Conservation (phyloP, 148 eudicot genomes). For the Cornus suecica region DNA sequence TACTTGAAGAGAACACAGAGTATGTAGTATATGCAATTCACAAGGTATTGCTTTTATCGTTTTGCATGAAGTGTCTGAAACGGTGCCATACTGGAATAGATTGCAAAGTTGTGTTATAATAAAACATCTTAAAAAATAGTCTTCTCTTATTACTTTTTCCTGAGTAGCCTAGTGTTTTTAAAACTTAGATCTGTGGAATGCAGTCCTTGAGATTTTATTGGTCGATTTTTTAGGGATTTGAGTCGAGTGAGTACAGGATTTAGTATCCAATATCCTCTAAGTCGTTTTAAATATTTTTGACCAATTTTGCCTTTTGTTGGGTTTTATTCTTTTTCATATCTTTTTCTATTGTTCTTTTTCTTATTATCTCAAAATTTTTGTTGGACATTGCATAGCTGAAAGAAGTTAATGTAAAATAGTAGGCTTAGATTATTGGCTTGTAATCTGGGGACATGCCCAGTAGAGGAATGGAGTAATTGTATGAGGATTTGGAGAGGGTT, state of each 20-base stretch:
- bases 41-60: slow-evolving; percentile 59
- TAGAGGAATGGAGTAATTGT: no score
- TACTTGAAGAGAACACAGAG: slow-evolving; percentile 89
- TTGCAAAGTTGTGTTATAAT: slow-evolving; percentile 6
- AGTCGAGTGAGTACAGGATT: neutral
- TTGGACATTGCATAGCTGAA: no score
- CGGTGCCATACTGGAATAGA: no score
- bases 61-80: slow-evolving; percentile 2
- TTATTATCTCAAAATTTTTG: neutral
- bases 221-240: neutral
- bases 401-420: no score
- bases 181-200: neutral
- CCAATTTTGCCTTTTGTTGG: neutral
- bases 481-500: no score
- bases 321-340: neutral
- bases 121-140: neutral
- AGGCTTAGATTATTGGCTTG: no score
- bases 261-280: neutral
- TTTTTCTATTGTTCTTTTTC: neutral
- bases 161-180: slow-evolving; percentile 6
- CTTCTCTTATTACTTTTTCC: neutral
- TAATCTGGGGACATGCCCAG: no score
- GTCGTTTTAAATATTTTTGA: no score
- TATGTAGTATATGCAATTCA: slow-evolving; percentile 95
- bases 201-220: neutral